Conservation (phyloP, 2,329 filamentous ascomycete genomes). For the Ilyonectria sp. region DNA sequence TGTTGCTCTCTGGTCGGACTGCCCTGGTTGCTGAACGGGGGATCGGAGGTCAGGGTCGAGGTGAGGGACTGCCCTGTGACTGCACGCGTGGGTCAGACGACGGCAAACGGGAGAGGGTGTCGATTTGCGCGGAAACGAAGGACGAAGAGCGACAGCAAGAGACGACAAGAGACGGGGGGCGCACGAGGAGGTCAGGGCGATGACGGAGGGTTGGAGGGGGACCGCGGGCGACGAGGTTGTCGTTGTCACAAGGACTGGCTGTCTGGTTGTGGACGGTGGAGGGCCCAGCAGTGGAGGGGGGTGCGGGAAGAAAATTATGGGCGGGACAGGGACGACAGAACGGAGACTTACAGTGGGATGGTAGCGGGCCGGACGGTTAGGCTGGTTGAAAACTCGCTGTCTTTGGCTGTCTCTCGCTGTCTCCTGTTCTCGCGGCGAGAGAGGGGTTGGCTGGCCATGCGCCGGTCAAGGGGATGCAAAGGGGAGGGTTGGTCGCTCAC, state of each 20-base stretch:
- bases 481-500: constrained; percentile 21
- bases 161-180: constrained; percentile 35
- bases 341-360: constrained; percentile 30
- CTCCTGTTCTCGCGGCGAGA: constrained; percentile 9
- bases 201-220: constrained; percentile 44
- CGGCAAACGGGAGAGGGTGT: constrained; percentile 16
- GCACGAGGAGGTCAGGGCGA: constrained; percentile 37
- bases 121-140: constrained; percentile 26
- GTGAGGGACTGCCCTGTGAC: constrained; percentile 23
- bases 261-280: constrained; percentile 33
- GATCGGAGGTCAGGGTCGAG: constrained; percentile 33
- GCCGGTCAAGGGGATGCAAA: constrained; percentile 21
- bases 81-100: constrained; percentile 37
- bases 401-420: constrained; percentile 13
- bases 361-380: constrained; percentile 21
- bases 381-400: constrained; percentile 7
- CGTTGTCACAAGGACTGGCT: constrained; percentile 45
- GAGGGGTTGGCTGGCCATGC: constrained; percentile 26
- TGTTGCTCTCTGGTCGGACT: constrained; percentile 7
- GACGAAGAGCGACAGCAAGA: constrained; percentile 23
- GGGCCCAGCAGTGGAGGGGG: constrained; percentile 39
- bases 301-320: constrained; percentile 34
- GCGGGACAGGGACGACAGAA: constrained; percentile 28
- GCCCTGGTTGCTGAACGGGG: constrained; percentile 22
- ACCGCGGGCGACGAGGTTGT: constrained; percentile 38